These are phyloP conservation scores for Mycothermus thermophilus DNA, from an alignment of 495 filamentous ascomycete species.

Conservation along the genomic window DNA sequence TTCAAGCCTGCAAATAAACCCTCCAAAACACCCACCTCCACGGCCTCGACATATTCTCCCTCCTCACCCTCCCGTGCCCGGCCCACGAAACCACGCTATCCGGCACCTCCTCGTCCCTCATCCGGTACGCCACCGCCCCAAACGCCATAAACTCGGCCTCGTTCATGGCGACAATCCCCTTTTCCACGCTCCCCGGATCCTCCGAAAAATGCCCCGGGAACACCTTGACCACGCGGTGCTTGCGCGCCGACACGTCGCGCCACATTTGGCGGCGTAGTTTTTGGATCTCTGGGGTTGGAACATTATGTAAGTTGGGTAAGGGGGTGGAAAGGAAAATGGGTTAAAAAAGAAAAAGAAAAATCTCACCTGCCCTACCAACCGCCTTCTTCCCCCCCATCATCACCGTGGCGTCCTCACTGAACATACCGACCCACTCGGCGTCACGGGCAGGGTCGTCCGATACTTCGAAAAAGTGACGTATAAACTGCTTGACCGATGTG, in stretches of 20 bases:
- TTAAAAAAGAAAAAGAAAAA: background rate
- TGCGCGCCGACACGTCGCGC: slow-evolving; percentile 15
- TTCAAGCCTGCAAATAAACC: slow-evolving; percentile 15
- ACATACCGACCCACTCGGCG: slow-evolving; percentile 27
- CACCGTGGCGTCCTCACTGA: slow-evolving; percentile 20
- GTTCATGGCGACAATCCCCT: background rate
- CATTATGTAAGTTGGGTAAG: background rate
- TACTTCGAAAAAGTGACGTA: slow-evolving; percentile 22
- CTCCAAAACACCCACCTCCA: slow-evolving; percentile 17
- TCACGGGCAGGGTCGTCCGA: slow-evolving; percentile 23
- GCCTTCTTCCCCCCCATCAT: slow-evolving; percentile 21
- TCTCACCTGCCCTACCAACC: slow-evolving; percentile 19
- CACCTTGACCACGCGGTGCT: slow-evolving; percentile 19
- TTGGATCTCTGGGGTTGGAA: slow-evolving; percentile 8
- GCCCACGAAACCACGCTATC: slow-evolving; percentile 11
- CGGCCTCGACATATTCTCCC: slow-evolving; percentile 3
- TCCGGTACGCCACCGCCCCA: slow-evolving; percentile 15
- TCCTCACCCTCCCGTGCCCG: slow-evolving; percentile 11
- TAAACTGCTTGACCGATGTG: slow-evolving; percentile 17
- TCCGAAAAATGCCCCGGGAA: slow-evolving; percentile 17
- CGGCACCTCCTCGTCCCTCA: slow-evolving; percentile 4
- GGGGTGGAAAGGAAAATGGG: background rate
- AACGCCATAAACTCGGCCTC: slow-evolving; percentile 22
- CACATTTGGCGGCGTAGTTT: slow-evolving; percentile 15
- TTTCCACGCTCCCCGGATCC: background rate